Percentiles rank a stretch among this genome's conserved stretches.
phyloP scores from a whole-genome alignment of 2,329 filamentous ascomycete species.

The Nectriaceae sp. region DNA sequence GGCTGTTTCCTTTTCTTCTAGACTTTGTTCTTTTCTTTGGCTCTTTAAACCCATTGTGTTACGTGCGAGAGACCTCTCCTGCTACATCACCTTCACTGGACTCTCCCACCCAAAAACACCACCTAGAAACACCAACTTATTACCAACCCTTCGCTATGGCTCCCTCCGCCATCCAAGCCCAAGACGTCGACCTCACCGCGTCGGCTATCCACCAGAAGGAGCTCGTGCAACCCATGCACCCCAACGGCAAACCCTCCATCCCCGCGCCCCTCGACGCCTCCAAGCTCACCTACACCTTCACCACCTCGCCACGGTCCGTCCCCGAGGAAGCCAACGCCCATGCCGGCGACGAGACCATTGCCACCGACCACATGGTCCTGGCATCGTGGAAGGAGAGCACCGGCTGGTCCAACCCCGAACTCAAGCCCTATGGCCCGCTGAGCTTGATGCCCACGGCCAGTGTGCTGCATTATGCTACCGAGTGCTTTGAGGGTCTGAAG shows the following conservation, averaged over 20 bases:
- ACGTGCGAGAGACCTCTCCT: neutral
- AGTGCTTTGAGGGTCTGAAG: slow-evolving; percentile 87
- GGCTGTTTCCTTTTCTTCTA: neutral
- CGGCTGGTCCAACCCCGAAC: slow-evolving; percentile 74
- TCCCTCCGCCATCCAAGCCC: slow-evolving; percentile 48
- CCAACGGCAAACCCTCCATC: slow-evolving; percentile 46
- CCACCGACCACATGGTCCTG: slow-evolving; percentile 89
- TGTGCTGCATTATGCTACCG: slow-evolving; percentile 84
- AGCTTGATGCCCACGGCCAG: slow-evolving; percentile 79
- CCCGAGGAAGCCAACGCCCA: slow-evolving; percentile 51
- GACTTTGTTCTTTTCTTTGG: neutral
- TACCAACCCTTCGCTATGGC: slow-evolving; percentile 41
- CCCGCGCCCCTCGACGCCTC: slow-evolving; percentile 63
- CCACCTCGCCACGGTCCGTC: slow-evolving; percentile 51
- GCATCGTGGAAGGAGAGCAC: slow-evolving; percentile 63
- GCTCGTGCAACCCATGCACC: slow-evolving; percentile 34
- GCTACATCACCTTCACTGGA: neutral
- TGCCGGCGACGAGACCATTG: slow-evolving; percentile 54
- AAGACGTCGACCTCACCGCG: slow-evolving; percentile 54
- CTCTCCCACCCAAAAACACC: no score
- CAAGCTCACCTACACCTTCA: slow-evolving; percentile 58
- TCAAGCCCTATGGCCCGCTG: slow-evolving; percentile 77
- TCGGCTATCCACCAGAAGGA: slow-evolving; percentile 54
- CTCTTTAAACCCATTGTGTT: neutral
- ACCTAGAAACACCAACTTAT: no score